A percentile compares a stretch with the other conserved stretches of the same genome.
These are phyloP conservation scores for Xylaria castorea DNA, from an alignment of 495 filamentous ascomycete genomes.

Conservation along the genomic window DNA sequence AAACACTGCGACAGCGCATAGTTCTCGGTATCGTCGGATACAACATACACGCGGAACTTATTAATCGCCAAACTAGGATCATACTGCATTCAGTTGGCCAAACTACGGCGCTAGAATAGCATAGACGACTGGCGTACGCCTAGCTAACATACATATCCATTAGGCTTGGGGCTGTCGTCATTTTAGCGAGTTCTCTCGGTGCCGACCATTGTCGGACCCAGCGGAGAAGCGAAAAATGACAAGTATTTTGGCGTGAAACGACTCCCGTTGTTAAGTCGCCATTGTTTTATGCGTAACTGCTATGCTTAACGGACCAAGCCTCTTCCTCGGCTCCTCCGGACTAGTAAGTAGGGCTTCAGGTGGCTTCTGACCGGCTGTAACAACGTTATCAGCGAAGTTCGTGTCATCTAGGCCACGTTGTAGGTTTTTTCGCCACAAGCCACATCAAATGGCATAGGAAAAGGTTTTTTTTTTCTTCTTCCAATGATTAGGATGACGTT, in stretches of 20 bases:
- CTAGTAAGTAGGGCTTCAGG: background rate
- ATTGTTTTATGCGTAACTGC: background rate
- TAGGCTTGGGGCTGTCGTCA: background rate
- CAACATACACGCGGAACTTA: background rate
- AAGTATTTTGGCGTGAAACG: background rate
- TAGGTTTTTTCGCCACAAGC: slow-evolving; percentile 19
- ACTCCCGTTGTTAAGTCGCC: background rate
- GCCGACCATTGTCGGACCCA: background rate
- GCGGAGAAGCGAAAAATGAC: background rate
- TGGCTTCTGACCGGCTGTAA: background rate
- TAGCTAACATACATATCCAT: slow-evolving; percentile 2
- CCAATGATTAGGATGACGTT: background rate
- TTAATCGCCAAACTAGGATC: background rate
- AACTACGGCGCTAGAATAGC: background rate
- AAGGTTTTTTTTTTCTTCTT: background rate
- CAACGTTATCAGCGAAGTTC: slow-evolving; percentile 3
- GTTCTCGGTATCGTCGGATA: slow-evolving; percentile 11
- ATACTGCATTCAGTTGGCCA: background rate
- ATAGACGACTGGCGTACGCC: background rate
- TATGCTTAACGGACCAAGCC: background rate
- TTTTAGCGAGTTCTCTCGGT: background rate
- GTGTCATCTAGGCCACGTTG: background rate
- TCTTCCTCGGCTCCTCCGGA: slow-evolving; percentile 9
- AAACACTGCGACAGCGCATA: background rate
- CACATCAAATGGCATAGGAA: background rate